phyloP scores from a whole-genome alignment of 139 green algal species.

The Choricystis sp. region DNA sequence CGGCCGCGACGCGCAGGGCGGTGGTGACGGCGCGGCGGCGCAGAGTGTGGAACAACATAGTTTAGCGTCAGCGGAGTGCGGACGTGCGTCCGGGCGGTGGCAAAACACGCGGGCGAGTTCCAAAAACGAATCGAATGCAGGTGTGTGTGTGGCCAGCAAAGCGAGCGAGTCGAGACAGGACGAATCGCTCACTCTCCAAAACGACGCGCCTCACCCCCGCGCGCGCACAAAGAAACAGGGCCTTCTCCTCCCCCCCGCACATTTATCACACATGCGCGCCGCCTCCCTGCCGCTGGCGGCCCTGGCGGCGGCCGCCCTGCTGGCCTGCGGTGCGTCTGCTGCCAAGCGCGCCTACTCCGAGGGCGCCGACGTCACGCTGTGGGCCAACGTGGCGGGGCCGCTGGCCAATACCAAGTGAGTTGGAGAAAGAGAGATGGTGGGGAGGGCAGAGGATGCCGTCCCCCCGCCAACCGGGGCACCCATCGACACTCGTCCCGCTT shows the following conservation, averaged over 20 bases:
- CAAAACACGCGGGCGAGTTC: no score
- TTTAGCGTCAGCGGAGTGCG: no score
- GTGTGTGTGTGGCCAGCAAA: no score
- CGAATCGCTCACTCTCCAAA: not conserved
- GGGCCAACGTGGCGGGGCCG: slow-evolving; percentile 13
- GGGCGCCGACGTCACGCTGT: slow-evolving; percentile 34
- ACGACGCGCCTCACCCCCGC: not conserved
- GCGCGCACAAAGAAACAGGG: not conserved
- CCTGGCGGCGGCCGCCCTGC: not conserved
- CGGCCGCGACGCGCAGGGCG: no score
- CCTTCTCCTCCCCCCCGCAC: not conserved
- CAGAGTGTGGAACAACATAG: no score
- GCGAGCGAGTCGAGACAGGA: slow-evolving; percentile 12
- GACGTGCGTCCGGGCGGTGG: no score
- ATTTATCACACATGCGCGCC: not conserved
- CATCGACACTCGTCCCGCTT: no score
- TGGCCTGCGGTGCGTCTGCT: no score
- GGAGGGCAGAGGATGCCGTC: not conserved
- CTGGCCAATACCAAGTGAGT: no score
- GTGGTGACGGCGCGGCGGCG: no score
- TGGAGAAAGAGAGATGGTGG: not conserved
- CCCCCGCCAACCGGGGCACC: no score
- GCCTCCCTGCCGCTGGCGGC: not conserved
- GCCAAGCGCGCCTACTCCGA: slow-evolving; percentile 41
- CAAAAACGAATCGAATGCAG: no score